Conservation (phyloP, 176 grass and related monocot genomes). For the Bonia amplexicaulis region DNA sequence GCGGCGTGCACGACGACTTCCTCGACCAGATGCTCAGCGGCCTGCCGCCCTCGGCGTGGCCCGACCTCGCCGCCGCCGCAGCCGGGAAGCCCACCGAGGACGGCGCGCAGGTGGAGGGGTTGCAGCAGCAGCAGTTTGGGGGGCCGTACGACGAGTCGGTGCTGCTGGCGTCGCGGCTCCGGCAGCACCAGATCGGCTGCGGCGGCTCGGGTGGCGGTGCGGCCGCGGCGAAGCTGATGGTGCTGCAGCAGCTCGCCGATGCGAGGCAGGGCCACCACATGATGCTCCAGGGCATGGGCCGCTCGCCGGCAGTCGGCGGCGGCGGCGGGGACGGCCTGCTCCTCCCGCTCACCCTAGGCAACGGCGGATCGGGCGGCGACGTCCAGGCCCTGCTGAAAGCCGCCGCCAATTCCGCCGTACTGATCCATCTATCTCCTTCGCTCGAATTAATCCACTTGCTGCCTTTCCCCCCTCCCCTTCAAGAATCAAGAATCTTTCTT, state of each 20-base stretch:
- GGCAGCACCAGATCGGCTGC: constrained; percentile 87
- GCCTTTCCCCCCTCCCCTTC: neutral
- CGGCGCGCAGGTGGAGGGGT: constrained; percentile 28
- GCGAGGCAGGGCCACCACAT: constrained; percentile 49
- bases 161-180: constrained; percentile 65
- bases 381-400: constrained; percentile 52
- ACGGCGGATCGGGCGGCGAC: constrained; percentile 37
- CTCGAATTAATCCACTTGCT: constrained; percentile 28
- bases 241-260: constrained; percentile 54
- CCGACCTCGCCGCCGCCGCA: constrained; percentile 36
- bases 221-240: constrained; percentile 49
- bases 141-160: constrained; percentile 68
- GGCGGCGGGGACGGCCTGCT: constrained; percentile 29
- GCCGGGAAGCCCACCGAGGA: constrained; percentile 18
- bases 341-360: constrained; percentile 53
- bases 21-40: constrained; percentile 80
- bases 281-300: constrained; percentile 48
- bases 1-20: constrained; percentile 71
- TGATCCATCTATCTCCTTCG: neutral
- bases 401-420: constrained; percentile 48
- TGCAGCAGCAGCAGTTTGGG: constrained; percentile 34
- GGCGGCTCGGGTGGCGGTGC: neutral
- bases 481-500: constrained; percentile 24
- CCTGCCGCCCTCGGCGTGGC: constrained; percentile 59
- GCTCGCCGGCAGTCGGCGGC: constrained; percentile 21